phyloP scores from a whole-genome alignment of 768 basidiomycete species.

The Astraeus odoratus region DNA sequence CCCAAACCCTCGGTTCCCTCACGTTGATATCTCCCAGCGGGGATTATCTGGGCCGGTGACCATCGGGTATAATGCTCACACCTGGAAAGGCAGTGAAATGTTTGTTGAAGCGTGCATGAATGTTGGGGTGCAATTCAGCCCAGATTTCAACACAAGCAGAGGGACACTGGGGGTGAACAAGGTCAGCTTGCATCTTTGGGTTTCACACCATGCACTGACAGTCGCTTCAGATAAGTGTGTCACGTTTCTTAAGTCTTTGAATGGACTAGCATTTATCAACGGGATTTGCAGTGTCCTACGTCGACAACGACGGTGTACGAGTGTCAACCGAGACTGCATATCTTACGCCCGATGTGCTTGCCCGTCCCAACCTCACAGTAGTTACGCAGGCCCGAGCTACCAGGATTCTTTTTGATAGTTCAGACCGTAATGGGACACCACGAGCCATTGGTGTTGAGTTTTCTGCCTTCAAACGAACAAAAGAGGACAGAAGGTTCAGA shows the following conservation, averaged over 20 bases:
- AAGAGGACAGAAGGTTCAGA: conserved; percentile 33
- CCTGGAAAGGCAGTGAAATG: conserved; percentile 37
- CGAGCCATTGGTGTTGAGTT: conserved; percentile 62
- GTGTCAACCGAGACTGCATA: conserved; percentile 64
- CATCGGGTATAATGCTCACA: conserved; percentile 49
- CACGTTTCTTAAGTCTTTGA: background rate
- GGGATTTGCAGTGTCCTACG: conserved; percentile 52
- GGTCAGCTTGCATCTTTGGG: conserved; percentile 28
- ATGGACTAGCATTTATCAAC: conserved; percentile 1
- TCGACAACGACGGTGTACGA: conserved; percentile 44
- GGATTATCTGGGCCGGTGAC: conserved; percentile 52
- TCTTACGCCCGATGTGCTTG: conserved; percentile 56
- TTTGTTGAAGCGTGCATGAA: conserved; percentile 50
- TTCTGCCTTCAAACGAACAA: conserved; percentile 23
- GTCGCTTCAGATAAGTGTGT: conserved; percentile 36
- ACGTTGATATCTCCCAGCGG: conserved; percentile 38
- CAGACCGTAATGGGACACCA: conserved; percentile 22
- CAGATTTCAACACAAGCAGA: conserved; percentile 49
- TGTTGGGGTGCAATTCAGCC: conserved; percentile 42
- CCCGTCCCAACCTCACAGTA: conserved; percentile 59
- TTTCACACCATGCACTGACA: background rate
- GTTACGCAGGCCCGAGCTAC: conserved; percentile 51
- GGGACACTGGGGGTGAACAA: conserved; percentile 59
- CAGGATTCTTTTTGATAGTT: conserved; percentile 46
- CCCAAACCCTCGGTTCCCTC: conserved; percentile 43